Conservation (phyloP, 2,329 filamentous ascomycete genomes). For the Paramyrothecium roridum region DNA sequence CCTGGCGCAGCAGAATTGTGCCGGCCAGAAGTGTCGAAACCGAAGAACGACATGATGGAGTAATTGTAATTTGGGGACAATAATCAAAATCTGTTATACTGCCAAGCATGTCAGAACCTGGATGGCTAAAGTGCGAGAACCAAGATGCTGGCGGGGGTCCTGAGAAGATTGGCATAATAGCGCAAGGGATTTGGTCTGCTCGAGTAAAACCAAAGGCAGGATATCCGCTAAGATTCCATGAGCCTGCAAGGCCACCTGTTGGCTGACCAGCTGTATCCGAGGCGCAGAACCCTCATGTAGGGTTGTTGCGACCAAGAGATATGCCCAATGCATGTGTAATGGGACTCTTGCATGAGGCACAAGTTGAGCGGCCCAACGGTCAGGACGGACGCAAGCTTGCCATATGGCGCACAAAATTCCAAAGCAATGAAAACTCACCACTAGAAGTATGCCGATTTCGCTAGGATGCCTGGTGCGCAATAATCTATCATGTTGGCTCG, state of each 20-base stretch:
- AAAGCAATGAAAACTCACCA: slow-evolving; percentile 27
- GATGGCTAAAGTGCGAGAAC: too few relatives aligned
- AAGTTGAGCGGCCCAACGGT: too few relatives aligned
- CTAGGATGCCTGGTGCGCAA: slow-evolving; percentile 25
- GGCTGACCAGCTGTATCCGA: too few relatives aligned
- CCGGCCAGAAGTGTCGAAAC: slow-evolving; percentile 67
- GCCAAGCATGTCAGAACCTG: neutral
- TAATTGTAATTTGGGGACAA: neutral
- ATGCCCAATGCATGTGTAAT: neutral
- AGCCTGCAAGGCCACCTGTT: too few relatives aligned
- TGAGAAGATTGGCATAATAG: too few relatives aligned
- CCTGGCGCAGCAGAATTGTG: slow-evolving; percentile 70
- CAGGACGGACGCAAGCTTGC: too few relatives aligned
- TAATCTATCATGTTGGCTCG: slow-evolving; percentile 39
- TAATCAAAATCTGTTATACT: neutral
- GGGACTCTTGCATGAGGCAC: neutral
- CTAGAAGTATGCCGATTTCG: slow-evolving; percentile 34
- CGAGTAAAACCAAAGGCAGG: too few relatives aligned
- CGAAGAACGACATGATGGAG: slow-evolving; percentile 81
- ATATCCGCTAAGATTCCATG: too few relatives aligned
- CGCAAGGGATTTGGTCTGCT: too few relatives aligned
- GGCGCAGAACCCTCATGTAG: too few relatives aligned
- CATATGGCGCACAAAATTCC: neutral
- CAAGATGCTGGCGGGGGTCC: too few relatives aligned
- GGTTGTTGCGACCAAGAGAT: too few relatives aligned